phyloP scores from a whole-genome alignment of 768 basidiomycete genomes.

The Amanita jacksonii region DNA sequence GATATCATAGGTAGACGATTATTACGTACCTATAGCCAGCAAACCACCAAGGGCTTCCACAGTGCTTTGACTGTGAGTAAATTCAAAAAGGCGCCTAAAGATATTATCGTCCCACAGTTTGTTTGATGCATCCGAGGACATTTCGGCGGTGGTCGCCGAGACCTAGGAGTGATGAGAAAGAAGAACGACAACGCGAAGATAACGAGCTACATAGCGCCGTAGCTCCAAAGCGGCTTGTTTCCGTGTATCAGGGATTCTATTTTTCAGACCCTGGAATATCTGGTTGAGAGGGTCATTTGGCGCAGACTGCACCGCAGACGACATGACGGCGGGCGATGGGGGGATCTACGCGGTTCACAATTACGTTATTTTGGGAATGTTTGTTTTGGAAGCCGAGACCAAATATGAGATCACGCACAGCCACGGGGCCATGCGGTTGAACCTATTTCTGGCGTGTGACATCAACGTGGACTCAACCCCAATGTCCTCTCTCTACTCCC shows the following conservation, averaged over 20 bases:
- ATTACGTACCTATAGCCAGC: conserved; percentile 67
- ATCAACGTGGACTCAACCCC: no score
- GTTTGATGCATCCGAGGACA: conserved; percentile 70
- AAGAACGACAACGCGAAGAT: conserved; percentile 8
- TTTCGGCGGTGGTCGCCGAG: conserved; percentile 61
- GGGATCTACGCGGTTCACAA: conserved; percentile 2
- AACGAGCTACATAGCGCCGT: conserved; percentile 55
- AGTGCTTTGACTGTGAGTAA: conserved; percentile 73
- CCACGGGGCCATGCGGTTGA: neutral
- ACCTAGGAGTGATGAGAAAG: conserved; percentile 38
- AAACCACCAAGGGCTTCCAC: conserved; percentile 82
- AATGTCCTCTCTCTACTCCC: neutral
- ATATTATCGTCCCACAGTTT: conserved; percentile 85
- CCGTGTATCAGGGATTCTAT: conserved; percentile 54
- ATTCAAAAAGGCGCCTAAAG: conserved; percentile 68
- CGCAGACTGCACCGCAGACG: conserved; percentile 44
- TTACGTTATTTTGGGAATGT: conserved; percentile 12
- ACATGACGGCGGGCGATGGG: conserved; percentile 30
- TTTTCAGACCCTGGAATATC: conserved; percentile 61
- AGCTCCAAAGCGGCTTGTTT: conserved; percentile 62
- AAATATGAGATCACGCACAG: conserved; percentile 3
- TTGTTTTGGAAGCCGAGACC: conserved; percentile 1
- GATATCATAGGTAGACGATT: neutral
- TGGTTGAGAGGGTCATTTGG: conserved; percentile 54
- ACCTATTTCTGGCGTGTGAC: neutral